Evolutionary conservation across 2,329 filamentous ascomycete genomes (phyloP).

Genomic region (Blastomyces silverae): DNA sequence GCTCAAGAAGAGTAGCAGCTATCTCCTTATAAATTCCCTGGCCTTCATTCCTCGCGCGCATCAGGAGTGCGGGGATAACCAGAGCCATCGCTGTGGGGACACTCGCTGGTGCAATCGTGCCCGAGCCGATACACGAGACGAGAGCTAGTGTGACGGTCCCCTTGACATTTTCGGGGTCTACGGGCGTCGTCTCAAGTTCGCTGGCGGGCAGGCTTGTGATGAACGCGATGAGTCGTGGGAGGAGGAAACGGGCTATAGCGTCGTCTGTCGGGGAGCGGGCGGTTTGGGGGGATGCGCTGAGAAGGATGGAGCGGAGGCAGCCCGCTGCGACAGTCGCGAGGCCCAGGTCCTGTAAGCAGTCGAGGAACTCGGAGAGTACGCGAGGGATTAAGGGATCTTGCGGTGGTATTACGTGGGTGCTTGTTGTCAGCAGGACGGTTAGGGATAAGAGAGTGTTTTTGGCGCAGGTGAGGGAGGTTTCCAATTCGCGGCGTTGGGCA

Average conservation of each 20-base stretch:
- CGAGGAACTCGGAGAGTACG: slow-evolving; percentile 73
- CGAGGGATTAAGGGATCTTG: slow-evolving; percentile 66
- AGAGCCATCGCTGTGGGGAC: slow-evolving; percentile 58
- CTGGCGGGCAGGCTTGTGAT: slow-evolving; percentile 49
- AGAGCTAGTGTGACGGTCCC: slow-evolving; percentile 66
- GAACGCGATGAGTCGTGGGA: slow-evolving; percentile 71
- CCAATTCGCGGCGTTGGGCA: slow-evolving; percentile 49
- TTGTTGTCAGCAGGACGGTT: slow-evolving; percentile 81
- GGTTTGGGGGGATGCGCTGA: slow-evolving; percentile 44
- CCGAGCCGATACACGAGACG: slow-evolving; percentile 58
- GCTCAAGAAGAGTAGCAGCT: slow-evolving; percentile 67
- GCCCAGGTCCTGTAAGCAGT: slow-evolving; percentile 61
- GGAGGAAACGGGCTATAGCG: slow-evolving; percentile 64
- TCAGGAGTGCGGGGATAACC: slow-evolving; percentile 68
- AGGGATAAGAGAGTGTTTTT: slow-evolving; percentile 86
- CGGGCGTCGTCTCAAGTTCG: slow-evolving; percentile 51
- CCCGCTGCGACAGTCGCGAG: slow-evolving; percentile 78
- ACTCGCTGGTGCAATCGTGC: slow-evolving; percentile 30
- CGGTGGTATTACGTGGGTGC: slow-evolving; percentile 64
- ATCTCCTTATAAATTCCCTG: slow-evolving; percentile 60
- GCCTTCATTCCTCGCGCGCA: slow-evolving; percentile 61
- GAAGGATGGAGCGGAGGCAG: slow-evolving; percentile 76
- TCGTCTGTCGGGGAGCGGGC: slow-evolving; percentile 57
- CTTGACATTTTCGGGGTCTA: slow-evolving; percentile 69
- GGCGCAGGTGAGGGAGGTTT: slow-evolving; percentile 76